A percentile compares a stretch with the other conserved stretches of the same genome.
phyloP scores from a whole-genome alignment of 768 basidiomycete genomes.

The Suillus lakei region DNA sequence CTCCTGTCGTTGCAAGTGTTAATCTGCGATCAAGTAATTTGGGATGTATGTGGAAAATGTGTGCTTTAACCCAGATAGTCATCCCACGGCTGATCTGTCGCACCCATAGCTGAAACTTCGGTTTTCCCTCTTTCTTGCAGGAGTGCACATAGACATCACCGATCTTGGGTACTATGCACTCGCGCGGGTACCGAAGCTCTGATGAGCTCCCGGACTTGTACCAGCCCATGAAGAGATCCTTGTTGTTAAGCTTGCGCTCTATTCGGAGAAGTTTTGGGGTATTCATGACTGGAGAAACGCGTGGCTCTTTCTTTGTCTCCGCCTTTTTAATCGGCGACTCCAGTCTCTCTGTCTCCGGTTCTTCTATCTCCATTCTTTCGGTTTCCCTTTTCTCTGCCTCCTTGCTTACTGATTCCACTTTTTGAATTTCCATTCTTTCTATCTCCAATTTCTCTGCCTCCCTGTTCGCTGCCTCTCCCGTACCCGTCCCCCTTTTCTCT shows the following conservation, averaged over 20 bases:
- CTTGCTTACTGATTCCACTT: too few relatives aligned
- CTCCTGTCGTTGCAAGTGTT: background rate
- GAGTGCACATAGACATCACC: constrained; percentile 8
- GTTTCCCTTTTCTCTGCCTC: background rate
- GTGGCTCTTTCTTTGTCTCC: background rate
- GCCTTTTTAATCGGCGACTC: background rate
- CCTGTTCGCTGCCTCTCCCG: background rate
- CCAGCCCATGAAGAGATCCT: constrained; percentile 5
- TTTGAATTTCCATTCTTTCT: too few relatives aligned
- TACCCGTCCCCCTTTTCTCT: too few relatives aligned
- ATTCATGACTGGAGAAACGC: background rate
- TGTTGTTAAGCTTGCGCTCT: constrained; percentile 8
- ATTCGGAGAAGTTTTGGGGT: constrained; percentile 2
- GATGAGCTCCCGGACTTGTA: constrained; percentile 4
- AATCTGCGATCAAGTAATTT: constrained; percentile 1
- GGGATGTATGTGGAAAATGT: constrained; percentile 6
- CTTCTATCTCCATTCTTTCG: background rate
- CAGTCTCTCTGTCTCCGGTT: background rate
- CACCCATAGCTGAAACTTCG: constrained; percentile 7
- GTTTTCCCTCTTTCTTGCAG: background rate
- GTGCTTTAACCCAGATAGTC: constrained; percentile 9
- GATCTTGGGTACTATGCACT: constrained; percentile 2
- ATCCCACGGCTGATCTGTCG: constrained; percentile 9
- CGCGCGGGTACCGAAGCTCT: constrained; percentile 4
- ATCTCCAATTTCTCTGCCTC: background rate